These are phyloP conservation scores for Neoboletus magnificus DNA, from an alignment of 768 basidiomycete species.

Conservation along the genomic window DNA sequence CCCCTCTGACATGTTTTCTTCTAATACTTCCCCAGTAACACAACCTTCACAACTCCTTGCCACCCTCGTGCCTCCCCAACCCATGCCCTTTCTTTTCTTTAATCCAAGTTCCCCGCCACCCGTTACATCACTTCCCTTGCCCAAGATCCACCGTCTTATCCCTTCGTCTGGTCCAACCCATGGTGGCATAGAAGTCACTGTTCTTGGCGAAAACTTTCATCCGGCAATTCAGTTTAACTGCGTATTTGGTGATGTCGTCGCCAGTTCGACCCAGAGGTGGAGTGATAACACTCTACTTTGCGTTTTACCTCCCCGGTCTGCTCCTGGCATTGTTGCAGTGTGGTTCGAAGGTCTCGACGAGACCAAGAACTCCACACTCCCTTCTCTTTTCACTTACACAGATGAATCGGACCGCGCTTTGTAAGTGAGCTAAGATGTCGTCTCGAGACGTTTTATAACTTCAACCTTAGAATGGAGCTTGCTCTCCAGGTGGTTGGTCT, in stretches of 20 bases:
- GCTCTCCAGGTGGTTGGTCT: slow-evolving; percentile 93
- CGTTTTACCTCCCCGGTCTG: slow-evolving; percentile 76
- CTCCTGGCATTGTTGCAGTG: slow-evolving; percentile 85
- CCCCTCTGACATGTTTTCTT: slow-evolving; percentile 18
- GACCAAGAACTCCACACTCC: slow-evolving; percentile 49
- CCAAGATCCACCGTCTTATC: slow-evolving; percentile 82
- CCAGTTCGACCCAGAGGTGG: slow-evolving; percentile 87
- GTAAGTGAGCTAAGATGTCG: slow-evolving; percentile 44
- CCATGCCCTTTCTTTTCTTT: slow-evolving; percentile 62
- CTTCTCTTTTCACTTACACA: slow-evolving; percentile 81
- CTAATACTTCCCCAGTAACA: slow-evolving; percentile 9
- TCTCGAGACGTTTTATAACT: slow-evolving; percentile 11
- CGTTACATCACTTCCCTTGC: slow-evolving; percentile 49
- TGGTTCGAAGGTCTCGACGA: slow-evolving; percentile 79
- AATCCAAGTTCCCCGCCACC: slow-evolving; percentile 48
- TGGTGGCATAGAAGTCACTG: slow-evolving; percentile 92
- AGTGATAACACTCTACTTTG: slow-evolving; percentile 93
- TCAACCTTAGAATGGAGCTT: slow-evolving; percentile 76
- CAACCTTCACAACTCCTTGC: slow-evolving; percentile 21
- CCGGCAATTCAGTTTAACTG: slow-evolving; percentile 67
- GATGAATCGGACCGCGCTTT: slow-evolving; percentile 88
- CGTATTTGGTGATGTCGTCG: slow-evolving; percentile 79
- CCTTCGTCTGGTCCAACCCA: slow-evolving; percentile 82
- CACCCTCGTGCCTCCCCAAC: slow-evolving; percentile 33
- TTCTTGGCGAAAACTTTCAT: slow-evolving; percentile 90